A percentile compares a stretch with the other conserved stretches of the same genome.
Conservation (phyloP, 1,284 basidiomycete species). For the Heliocybe sulcata region DNA sequence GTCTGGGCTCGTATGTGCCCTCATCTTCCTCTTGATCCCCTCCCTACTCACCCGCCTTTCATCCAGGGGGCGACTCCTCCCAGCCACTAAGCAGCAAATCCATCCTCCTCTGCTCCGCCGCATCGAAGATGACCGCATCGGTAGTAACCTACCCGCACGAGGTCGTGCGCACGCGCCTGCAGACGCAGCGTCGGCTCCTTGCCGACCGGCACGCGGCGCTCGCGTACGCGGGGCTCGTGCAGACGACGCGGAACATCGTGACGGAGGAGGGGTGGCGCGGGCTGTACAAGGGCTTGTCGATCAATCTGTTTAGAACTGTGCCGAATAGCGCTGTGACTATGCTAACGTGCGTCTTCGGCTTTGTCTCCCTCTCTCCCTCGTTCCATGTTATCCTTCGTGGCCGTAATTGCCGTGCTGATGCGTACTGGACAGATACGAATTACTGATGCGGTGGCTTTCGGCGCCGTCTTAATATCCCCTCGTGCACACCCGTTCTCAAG, state of each 20-base stretch:
- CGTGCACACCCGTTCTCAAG: background rate
- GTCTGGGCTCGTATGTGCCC: constrained; percentile 64
- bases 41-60: background rate
- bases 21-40: background rate
- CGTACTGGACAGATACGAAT: constrained; percentile 43
- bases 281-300: constrained; percentile 84
- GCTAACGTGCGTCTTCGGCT: constrained; percentile 87
- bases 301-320: constrained; percentile 89
- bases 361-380: too few species aligned
- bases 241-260: constrained; percentile 69
- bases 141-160: constrained; percentile 94
- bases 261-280: constrained; percentile 79
- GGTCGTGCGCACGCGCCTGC: constrained; percentile 87
- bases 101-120: constrained; percentile 82
- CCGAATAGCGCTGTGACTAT: constrained; percentile 93
- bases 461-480: background rate
- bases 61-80: constrained; percentile 27
- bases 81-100: constrained; percentile 57
- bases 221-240: constrained; percentile 48
- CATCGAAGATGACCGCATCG: constrained; percentile 92
- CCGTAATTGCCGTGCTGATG: background rate
- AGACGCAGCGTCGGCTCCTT: constrained; percentile 70
- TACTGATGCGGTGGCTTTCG: constrained; percentile 55
- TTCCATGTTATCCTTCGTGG: constrained; percentile 1
- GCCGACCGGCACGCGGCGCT: constrained; percentile 34